A percentile compares a stretch with the other conserved stretches of the same genome.
phyloP scores from a whole-genome alignment of 106 monocot genomes.

The Ottelia alismoides region DNA sequence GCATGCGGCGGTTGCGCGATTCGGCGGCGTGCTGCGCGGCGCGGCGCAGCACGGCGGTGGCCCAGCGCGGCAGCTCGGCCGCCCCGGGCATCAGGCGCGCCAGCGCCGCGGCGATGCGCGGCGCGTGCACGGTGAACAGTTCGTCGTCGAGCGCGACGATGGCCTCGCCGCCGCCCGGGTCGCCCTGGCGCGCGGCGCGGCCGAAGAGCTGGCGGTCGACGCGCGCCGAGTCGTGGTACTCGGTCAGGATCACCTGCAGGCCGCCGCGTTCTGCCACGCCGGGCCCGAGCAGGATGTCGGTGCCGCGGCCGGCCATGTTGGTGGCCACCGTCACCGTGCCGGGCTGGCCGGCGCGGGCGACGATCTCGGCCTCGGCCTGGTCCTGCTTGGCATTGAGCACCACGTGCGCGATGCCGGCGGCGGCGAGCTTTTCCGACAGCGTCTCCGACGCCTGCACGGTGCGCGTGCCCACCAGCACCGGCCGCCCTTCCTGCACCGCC shows the following conservation, averaged over 20 bases:
- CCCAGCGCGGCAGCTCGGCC: no score
- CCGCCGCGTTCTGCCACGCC: not conserved
- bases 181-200: not conserved
- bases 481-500: not conserved
- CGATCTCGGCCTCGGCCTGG: not conserved
- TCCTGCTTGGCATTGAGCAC: not conserved
- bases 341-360: not conserved
- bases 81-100: no score
- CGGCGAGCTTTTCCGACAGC: no score
- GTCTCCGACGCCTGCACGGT: not conserved
- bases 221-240: not conserved
- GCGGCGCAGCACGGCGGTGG: no score
- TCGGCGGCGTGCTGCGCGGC: no score
- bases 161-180: no score
- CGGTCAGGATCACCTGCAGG: not conserved
- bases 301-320: not conserved
- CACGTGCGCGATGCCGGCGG: no score
- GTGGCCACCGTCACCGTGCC: not conserved
- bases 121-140: no score
- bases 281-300: not conserved
- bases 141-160: no score
- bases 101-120: no score
- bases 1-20: no score
- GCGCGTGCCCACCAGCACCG: not conserved
- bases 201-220: not conserved